Conservation (phyloP, 164 flowering plant species). For the Annona cherimola region DNA sequence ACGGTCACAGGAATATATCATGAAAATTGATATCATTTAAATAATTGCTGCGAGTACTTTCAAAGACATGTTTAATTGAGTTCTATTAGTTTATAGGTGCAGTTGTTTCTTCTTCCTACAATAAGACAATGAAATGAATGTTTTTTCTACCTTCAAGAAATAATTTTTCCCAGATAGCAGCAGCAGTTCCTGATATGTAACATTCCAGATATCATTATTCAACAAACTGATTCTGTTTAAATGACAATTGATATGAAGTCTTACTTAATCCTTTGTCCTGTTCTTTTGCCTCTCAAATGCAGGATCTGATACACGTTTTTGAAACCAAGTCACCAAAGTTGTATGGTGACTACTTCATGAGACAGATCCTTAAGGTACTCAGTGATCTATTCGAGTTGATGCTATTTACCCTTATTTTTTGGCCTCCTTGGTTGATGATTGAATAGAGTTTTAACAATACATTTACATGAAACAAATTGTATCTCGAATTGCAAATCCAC, state of each 20-base stretch:
- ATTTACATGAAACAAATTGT: background rate
- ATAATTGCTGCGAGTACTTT: no score
- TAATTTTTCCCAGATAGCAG: no score
- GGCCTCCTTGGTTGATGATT: background rate
- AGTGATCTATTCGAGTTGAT: background rate
- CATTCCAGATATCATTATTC: background rate
- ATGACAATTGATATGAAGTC: no score
- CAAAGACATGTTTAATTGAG: no score
- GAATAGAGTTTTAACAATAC: no score
- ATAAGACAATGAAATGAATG: no score
- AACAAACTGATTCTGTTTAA: background rate
- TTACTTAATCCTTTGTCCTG: background rate
- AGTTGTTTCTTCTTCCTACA: no score
- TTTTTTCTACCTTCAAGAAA: no score
- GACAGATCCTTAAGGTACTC: constrained; percentile 78
- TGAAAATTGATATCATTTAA: no score
- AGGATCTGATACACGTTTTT: constrained; percentile 78
- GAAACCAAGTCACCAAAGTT: constrained; percentile 72
- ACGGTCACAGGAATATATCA: no score
- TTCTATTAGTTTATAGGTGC: no score
- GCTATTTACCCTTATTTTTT: background rate
- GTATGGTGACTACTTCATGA: constrained; percentile 86
- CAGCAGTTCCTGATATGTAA: no score
- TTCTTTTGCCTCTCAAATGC: constrained; percentile 11
- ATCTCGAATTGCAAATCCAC: background rate